Percentiles rank a stretch among this genome's conserved stretches.
These are phyloP conservation scores for thale cress (Arabidopsis thaliana) DNA, from an alignment of 345 rosid genomes.

Conservation along the genomic window DNA sequence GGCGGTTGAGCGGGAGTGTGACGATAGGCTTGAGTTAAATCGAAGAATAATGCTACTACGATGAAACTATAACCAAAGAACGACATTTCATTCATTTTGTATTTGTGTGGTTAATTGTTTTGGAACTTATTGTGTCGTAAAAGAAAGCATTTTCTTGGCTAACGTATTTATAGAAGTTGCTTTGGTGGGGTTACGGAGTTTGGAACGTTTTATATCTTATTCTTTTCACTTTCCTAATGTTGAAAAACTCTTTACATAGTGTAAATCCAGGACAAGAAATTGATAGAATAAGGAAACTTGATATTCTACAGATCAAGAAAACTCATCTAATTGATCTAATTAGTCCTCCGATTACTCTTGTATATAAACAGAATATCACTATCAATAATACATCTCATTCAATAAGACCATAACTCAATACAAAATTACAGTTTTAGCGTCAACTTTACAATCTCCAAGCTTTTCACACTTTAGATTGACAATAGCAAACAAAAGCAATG, in stretches of 20 bases:
- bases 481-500: background rate
- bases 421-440: background rate
- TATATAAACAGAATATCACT: no score
- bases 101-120: background rate
- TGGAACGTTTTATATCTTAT: background rate
- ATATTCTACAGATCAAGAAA: no score
- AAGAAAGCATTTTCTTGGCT: background rate
- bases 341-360: no score
- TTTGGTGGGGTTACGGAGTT: background rate
- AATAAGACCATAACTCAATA: no score
- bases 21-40: constrained; percentile 35
- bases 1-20: constrained; percentile 36
- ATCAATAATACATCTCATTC: no score
- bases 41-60: constrained; percentile 13
- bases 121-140: background rate
- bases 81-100: constrained; percentile 10
- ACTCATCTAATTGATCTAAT: no score
- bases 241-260: background rate
- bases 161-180: constrained; percentile 20
- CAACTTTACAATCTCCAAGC: background rate
- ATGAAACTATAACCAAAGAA: constrained; percentile 18
- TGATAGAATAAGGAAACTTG: no score
- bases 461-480: background rate
- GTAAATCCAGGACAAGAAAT: background rate
- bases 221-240: background rate